Conservation (phyloP, 2,329 filamentous ascomycete species). For the Paecilomyces formosus region DNA sequence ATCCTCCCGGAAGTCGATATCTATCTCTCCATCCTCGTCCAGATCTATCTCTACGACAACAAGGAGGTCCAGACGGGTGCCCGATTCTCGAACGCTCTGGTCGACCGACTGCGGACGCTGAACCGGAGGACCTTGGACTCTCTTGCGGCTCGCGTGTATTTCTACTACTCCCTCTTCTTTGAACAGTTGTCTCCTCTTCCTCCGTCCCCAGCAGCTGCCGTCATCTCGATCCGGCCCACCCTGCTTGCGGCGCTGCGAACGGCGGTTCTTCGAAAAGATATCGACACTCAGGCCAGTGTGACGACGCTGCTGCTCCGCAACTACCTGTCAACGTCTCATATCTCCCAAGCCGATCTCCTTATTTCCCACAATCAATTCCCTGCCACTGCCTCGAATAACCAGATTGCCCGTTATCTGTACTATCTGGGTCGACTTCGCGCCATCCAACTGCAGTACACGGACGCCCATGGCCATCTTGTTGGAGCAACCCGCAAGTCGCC, state of each 20-base stretch:
- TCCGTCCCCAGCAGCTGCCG: slow-evolving; percentile 78
- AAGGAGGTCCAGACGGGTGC: slow-evolving; percentile 74
- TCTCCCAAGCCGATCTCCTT: slow-evolving; percentile 90
- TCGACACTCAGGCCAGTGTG: slow-evolving; percentile 93
- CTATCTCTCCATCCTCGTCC: slow-evolving; percentile 76
- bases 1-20: slow-evolving; percentile 79
- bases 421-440: slow-evolving; percentile 94
- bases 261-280: slow-evolving; percentile 92
- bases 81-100: slow-evolving; percentile 74
- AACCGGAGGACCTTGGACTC: slow-evolving; percentile 94
- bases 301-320: slow-evolving; percentile 92
- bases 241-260: slow-evolving; percentile 85
- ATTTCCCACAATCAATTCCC: slow-evolving; percentile 96
- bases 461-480: slow-evolving; percentile 88
- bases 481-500: slow-evolving; percentile 93
- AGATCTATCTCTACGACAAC: slow-evolving; percentile 83
- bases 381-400: slow-evolving; percentile 89
- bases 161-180: slow-evolving; percentile 94
- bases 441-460: slow-evolving; percentile 93
- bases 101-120: slow-evolving; percentile 76
- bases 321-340: slow-evolving; percentile 93
- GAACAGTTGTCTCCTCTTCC: slow-evolving; percentile 83
- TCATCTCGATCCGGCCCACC: slow-evolving; percentile 77
- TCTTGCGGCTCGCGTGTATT: slow-evolving; percentile 91
- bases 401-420: slow-evolving; percentile 94